A percentile compares a stretch with the other conserved stretches of the same genome.
phyloP scores from a whole-genome alignment of 768 basidiomycete genomes.

The Auricularia sp. region DNA sequence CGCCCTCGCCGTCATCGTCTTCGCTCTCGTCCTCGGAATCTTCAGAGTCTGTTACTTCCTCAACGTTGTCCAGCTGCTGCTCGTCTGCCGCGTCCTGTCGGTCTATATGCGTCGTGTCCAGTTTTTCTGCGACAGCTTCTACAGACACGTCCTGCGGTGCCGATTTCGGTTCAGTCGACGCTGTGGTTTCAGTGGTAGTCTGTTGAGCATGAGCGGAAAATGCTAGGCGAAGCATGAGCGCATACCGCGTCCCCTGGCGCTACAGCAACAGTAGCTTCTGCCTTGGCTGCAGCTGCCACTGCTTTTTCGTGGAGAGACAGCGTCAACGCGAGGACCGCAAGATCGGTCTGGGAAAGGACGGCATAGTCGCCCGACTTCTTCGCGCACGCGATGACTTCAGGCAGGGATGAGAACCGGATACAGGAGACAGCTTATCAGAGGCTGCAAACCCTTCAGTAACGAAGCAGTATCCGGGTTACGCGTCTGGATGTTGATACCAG shows the following conservation, averaged over 20 bases:
- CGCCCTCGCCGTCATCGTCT: constrained; percentile 79
- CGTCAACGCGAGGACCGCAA: constrained; percentile 84
- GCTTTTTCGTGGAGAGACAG: constrained; percentile 56
- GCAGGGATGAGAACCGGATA: neutral
- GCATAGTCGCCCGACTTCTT: constrained; percentile 96
- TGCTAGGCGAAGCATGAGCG: too few relatives aligned
- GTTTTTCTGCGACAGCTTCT: neutral
- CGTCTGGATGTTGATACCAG: constrained; percentile 67
- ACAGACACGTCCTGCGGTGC: neutral
- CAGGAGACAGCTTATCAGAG: constrained; percentile 25
- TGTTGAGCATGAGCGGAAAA: too few relatives aligned
- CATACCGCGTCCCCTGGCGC: neutral
- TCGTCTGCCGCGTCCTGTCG: neutral
- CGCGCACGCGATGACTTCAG: constrained; percentile 75
- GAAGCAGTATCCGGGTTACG: constrained; percentile 61
- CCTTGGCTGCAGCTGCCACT: constrained; percentile 19
- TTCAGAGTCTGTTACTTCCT: constrained; percentile 11
- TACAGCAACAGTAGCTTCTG: neutral
- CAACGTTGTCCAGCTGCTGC: neutral
- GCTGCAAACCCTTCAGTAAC: constrained; percentile 42
- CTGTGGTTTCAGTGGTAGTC: neutral
- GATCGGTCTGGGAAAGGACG: constrained; percentile 83
- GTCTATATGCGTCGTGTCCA: neutral
- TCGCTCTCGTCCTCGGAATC: constrained; percentile 16
- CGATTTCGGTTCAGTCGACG: neutral